phyloP scores from a whole-genome alignment of 2,329 filamentous ascomycete genomes.

The Epichloe gansuensis region DNA sequence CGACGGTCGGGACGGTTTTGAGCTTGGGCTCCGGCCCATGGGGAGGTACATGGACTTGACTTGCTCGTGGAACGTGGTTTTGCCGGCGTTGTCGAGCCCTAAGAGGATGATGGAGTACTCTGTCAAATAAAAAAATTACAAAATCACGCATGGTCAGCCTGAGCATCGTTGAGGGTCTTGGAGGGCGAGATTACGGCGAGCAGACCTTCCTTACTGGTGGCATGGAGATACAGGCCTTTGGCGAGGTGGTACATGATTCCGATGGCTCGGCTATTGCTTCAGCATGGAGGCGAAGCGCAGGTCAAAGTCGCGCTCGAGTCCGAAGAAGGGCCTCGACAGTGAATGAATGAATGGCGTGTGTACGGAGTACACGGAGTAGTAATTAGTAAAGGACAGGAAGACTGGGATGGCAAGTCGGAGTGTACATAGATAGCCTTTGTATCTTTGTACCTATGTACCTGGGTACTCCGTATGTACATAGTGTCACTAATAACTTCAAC shows the following conservation, averaged over 20 bases:
- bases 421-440: no score
- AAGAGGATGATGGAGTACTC: conserved; percentile 97
- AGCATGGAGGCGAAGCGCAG: conserved; percentile 1
- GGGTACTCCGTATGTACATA: no score
- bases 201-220: conserved; percentile 89
- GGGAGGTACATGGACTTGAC: conserved; percentile 76
- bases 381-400: no score
- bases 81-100: conserved; percentile 94
- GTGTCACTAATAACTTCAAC: no score
- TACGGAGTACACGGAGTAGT: no score
- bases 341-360: background rate
- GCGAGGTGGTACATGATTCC: conserved; percentile 80
- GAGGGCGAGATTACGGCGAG: background rate
- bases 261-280: background rate
- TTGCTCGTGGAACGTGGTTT: conserved; percentile 95
- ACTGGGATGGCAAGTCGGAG: no score
- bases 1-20: conserved; percentile 91
- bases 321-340: background rate
- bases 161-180: no score
- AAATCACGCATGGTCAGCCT: background rate
- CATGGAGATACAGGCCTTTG: conserved; percentile 88
- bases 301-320: background rate
- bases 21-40: conserved; percentile 50
- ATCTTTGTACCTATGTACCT: no score
- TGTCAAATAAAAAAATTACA: conserved; percentile 20